Evolutionary conservation across 2,329 filamentous ascomycete species (phyloP).

Genomic region (Ceratocystis lukuohia): DNA sequence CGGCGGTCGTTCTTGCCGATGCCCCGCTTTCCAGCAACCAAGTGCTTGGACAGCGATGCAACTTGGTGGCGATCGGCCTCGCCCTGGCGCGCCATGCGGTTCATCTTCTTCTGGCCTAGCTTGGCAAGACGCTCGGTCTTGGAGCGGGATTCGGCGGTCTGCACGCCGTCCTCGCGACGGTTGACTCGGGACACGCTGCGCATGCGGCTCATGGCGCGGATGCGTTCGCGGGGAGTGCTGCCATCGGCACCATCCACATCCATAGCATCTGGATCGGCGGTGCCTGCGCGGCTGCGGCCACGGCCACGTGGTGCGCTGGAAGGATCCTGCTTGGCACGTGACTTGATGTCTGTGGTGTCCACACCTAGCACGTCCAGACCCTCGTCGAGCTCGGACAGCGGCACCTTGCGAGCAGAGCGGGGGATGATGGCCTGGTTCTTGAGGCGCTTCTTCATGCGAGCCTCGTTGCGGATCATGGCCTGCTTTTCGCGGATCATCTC

Average conservation of each 20-base stretch:
- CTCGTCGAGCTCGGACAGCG: conserved; percentile 73
- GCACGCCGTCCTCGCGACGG: conserved; percentile 64
- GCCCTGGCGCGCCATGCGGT: conserved; percentile 91
- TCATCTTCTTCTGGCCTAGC: conserved; percentile 95
- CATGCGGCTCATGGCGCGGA: conserved; percentile 55
- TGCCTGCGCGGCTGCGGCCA: conserved; percentile 47
- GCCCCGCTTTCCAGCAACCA: conserved; percentile 85
- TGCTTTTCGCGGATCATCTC: conserved; percentile 93
- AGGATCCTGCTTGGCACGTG: conserved; percentile 50
- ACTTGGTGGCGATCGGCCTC: conserved; percentile 87
- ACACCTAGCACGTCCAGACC: conserved; percentile 75
- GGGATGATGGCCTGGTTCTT: conserved; percentile 96
- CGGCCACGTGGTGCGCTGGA: conserved; percentile 58
- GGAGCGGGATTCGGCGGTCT: conserved; percentile 47
- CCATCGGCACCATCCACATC: conserved; percentile 42
- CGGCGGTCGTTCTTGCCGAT: conserved; percentile 76
- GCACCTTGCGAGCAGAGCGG: conserved; percentile 65
- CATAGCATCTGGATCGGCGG: conserved; percentile 59
- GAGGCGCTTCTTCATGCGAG: conserved; percentile 86
- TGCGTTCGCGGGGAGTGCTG: conserved; percentile 40
- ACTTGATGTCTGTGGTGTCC: conserved; percentile 61
- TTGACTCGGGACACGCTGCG: conserved; percentile 41
- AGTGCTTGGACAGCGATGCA: conserved; percentile 72
- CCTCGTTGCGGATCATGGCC: conserved; percentile 81
- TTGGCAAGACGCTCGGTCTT: conserved; percentile 82